These are phyloP conservation scores for Astraeus odoratus DNA, from an alignment of 768 basidiomycete genomes.

Conservation along the genomic window DNA sequence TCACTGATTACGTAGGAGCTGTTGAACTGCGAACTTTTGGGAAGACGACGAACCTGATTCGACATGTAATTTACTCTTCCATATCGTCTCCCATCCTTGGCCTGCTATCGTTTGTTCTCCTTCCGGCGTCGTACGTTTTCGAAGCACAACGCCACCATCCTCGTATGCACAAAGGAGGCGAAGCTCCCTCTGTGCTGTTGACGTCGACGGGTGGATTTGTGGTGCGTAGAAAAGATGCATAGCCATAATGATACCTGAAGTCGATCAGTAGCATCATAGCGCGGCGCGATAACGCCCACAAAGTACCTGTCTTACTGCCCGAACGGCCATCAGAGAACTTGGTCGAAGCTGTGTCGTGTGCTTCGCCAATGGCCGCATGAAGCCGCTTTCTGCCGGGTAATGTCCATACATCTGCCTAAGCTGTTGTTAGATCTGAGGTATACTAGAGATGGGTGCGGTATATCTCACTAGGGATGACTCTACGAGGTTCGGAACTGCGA, in stretches of 20 bases:
- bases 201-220: constrained; percentile 25
- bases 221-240: constrained; percentile 53
- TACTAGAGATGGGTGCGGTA: background rate
- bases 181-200: constrained; percentile 34
- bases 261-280: background rate
- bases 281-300: background rate
- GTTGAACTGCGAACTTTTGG: background rate
- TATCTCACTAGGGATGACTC: constrained; percentile 72
- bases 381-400: constrained; percentile 62
- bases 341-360: constrained; percentile 25
- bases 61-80: constrained; percentile 60
- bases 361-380: constrained; percentile 80
- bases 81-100: constrained; percentile 63
- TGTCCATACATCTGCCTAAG: constrained; percentile 82
- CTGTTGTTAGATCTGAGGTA: background rate
- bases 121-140: constrained; percentile 35
- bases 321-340: constrained; percentile 39
- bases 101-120: constrained; percentile 52
- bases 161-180: constrained; percentile 76
- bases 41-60: constrained; percentile 53
- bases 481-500: constrained; percentile 83
- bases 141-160: constrained; percentile 76
- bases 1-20: constrained; percentile 42
- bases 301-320: constrained; percentile 49
- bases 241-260: constrained; percentile 82